phyloP scores from a whole-genome alignment of 192 early-diverging fungal genomes.

The Hyaloraphidium curvatum region DNA sequence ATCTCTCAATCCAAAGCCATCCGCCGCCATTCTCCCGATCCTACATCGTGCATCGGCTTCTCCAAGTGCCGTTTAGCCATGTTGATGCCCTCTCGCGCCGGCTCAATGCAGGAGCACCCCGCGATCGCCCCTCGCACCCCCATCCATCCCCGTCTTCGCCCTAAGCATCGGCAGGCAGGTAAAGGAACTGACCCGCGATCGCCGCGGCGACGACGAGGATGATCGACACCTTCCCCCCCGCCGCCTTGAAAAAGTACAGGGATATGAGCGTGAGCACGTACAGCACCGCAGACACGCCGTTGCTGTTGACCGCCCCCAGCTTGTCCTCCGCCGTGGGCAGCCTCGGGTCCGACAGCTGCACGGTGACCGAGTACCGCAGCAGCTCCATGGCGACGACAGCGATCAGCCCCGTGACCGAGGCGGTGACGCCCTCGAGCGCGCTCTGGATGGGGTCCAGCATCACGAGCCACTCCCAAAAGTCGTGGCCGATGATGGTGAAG shows the following conservation, averaged over 20 bases:
- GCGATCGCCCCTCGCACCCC: too few species aligned
- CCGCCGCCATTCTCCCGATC: too few species aligned
- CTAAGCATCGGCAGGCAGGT: too few species aligned
- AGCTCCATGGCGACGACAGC: conserved; percentile 16
- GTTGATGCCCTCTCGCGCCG: too few species aligned
- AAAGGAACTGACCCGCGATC: conserved; percentile 18
- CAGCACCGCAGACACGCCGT: conserved; percentile 10
- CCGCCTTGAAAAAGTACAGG: conserved; percentile 17
- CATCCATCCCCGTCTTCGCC: too few species aligned
- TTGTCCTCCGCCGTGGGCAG: neutral
- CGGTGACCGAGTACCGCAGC: neutral
- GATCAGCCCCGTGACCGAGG: conserved; percentile 16
- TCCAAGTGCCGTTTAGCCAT: too few species aligned
- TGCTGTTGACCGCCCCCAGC: neutral
- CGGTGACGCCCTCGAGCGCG: conserved; percentile 17
- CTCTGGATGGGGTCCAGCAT: conserved; percentile 5
- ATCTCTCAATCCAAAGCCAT: too few species aligned
- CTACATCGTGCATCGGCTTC: too few species aligned
- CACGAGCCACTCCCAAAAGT: conserved; percentile 13
- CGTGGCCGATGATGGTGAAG: conserved; percentile 20
- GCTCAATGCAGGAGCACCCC: too few species aligned
- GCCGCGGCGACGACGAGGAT: conserved; percentile 11
- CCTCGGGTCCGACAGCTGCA: neutral
- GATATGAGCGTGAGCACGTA: conserved; percentile 11
- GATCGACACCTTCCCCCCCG: conserved; percentile 2